These are phyloP conservation scores for Metrosideros polymorpha DNA, from an alignment of 441 rosid genomes.

Conservation along the genomic window DNA sequence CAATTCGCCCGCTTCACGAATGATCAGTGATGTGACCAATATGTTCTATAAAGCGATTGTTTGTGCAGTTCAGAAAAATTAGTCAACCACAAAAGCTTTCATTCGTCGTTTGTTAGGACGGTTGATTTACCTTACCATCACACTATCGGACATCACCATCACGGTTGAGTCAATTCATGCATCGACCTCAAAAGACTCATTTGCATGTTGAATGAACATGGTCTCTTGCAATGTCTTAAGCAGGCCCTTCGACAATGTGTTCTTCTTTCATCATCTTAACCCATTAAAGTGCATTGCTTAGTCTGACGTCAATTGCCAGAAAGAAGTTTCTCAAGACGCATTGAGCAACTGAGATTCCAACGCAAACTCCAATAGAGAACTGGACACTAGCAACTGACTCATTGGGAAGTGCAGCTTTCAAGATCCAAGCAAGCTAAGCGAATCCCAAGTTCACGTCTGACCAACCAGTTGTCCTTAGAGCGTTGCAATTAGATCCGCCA, in stretches of 20 bases:
- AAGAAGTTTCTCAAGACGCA: too few relatives aligned
- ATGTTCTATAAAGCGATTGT: background rate
- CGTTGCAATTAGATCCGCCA: background rate
- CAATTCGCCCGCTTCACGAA: background rate
- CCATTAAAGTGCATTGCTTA: background rate
- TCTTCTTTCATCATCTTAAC: background rate
- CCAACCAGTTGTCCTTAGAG: background rate
- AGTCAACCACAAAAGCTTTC: background rate
- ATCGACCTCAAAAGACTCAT: background rate
- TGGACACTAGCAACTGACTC: background rate
- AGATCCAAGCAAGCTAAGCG: background rate
- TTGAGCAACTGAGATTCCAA: background rate
- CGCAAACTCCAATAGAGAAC: background rate
- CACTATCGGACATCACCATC: background rate
- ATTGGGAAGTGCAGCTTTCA: background rate
- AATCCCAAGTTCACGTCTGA: background rate
- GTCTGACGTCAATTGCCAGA: background rate
- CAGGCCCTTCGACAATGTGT: background rate
- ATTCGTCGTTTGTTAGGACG: background rate
- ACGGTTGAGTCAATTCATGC: background rate
- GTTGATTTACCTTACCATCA: background rate
- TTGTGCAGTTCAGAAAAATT: background rate
- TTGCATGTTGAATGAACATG: background rate
- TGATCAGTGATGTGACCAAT: background rate
- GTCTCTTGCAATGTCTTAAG: background rate